Evolutionary conservation across 805 yeast genomes (phyloP).

Genomic region (Limtongia smithiae): DNA sequence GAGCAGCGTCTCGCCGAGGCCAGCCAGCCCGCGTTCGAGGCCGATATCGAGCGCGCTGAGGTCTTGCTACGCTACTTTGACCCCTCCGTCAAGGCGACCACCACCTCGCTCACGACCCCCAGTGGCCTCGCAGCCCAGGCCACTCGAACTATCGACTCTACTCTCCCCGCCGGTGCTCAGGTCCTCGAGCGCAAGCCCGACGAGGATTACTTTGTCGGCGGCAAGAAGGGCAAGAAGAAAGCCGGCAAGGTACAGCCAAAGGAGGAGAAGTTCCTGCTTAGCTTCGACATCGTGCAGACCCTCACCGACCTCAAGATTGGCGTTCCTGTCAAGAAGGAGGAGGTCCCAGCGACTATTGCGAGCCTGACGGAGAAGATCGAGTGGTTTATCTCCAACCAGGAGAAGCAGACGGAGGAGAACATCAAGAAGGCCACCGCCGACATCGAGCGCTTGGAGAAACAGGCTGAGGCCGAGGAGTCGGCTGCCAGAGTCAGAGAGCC

Average conservation of each 20-base stretch:
- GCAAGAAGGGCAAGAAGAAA: constrained; percentile 43
- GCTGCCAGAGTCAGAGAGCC: constrained; percentile 7
- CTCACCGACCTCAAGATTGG: constrained; percentile 72
- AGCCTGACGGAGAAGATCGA: constrained; percentile 68
- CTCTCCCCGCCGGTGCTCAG: constrained; percentile 43
- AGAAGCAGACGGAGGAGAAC: constrained; percentile 72
- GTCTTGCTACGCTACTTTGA: constrained; percentile 69
- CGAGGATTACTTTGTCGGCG: constrained; percentile 48
- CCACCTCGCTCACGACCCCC: constrained; percentile 17
- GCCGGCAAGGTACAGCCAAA: constrained; percentile 9
- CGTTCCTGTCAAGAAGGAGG: constrained; percentile 74
- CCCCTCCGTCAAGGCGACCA: constrained; percentile 60
- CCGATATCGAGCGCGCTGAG: constrained; percentile 74
- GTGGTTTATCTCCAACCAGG: constrained; percentile 68
- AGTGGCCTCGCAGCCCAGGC: constrained; percentile 27
- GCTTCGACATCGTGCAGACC: constrained; percentile 73
- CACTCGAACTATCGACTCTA: constrained; percentile 28
- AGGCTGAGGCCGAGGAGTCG: constrained; percentile 38
- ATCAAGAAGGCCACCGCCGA: constrained; percentile 73
- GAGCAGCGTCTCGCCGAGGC: constrained; percentile 72
- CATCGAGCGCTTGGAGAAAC: constrained; percentile 60
- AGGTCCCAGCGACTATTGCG: constrained; percentile 60
- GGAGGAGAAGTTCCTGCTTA: constrained; percentile 58
- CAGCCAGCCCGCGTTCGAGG: constrained; percentile 72
- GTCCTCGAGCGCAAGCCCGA: constrained; percentile 62